Evolutionary conservation across 495 filamentous ascomycete genomes (phyloP), one percentile per base, ranked within the genome.

Genomic region (Glarea lozoyensis): DNA sequence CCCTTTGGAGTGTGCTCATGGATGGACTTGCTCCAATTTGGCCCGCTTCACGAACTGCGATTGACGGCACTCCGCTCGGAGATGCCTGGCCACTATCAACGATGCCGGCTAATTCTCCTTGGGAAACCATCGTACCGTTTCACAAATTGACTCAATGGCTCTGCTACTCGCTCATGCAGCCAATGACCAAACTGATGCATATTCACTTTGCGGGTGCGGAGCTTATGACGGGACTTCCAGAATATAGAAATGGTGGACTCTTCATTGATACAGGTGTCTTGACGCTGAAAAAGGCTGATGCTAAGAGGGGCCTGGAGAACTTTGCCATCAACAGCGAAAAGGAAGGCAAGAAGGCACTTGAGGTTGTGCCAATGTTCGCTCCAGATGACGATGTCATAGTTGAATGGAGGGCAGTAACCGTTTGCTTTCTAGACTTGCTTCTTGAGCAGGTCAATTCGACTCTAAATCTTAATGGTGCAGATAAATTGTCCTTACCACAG

Each of bases 71-170:
- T 22, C 79, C 88, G 0, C 80, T 98, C 37, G 92, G 92, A 32
- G 92, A 98, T 57, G 92, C 93, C 20, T 98, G 92, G 92, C 82
- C 79, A 0, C 95, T 88, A 60, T 82, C 89, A 1, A 44, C 55
- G 29, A 48, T 52, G 44, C 57, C 62, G 30, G 60, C 61, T 15
- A 74, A 80, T 10, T 73, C 80, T 22, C 72, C 81, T 0, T 97
- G 92, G 93, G 90, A 98, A 57, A 83, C 75, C 53, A 95, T 98
- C 50, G 81, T 94, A 5, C 90, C 93, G 1, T 93, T 94, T 73
- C 86, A 93, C 66, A 93, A 93, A 55, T 75, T 90, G 20, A 89
- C 86, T 0, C 86, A 93, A 52, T 93, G 86, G 86, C 79, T 90
- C 40, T 79, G 81, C 4, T 94, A 93, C 62, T 93, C 87, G 15